Percentiles rank a stretch among this genome's conserved stretches.
phyloP scores from a whole-genome alignment of 2,329 filamentous ascomycete species.

The Pestalotiopsis sp. region DNA sequence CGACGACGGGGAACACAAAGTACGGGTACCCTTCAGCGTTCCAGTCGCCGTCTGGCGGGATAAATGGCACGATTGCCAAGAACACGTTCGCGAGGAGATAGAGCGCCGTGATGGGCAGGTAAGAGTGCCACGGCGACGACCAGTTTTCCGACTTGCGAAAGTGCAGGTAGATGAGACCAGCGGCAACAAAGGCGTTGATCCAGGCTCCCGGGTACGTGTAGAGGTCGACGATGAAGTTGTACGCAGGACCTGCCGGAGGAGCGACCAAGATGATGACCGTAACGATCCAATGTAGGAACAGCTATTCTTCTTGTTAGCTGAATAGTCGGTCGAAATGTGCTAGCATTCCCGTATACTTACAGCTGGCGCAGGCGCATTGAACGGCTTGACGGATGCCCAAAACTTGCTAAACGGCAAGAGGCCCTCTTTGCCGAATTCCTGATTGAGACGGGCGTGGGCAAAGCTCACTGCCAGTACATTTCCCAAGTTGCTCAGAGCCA shows the following conservation, averaged over 20 bases:
- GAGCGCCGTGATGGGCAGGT: slow-evolving; percentile 47
- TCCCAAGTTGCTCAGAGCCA: slow-evolving; percentile 63
- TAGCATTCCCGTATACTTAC: slow-evolving; percentile 30
- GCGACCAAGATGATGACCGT: slow-evolving; percentile 67
- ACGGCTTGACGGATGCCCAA: slow-evolving; percentile 71
- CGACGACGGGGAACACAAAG: slow-evolving; percentile 59
- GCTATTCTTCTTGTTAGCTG: slow-evolving; percentile 26
- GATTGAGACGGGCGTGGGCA: slow-evolving; percentile 59
- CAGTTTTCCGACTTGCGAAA: slow-evolving; percentile 52
- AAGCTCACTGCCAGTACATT: slow-evolving; percentile 66
- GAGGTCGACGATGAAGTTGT: slow-evolving; percentile 67
- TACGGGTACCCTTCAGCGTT: slow-evolving; percentile 55
- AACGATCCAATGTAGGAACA: slow-evolving; percentile 68
- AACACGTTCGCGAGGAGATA: slow-evolving; percentile 56
- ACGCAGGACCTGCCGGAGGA: slow-evolving; percentile 68
- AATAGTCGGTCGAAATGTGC: neutral
- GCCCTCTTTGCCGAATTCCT: slow-evolving; percentile 72
- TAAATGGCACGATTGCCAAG: slow-evolving; percentile 55
- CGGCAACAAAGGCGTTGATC: slow-evolving; percentile 55
- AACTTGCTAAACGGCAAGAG: slow-evolving; percentile 67
- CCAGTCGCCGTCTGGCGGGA: slow-evolving; percentile 52
- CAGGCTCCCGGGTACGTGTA: slow-evolving; percentile 56
- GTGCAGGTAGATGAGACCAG: slow-evolving; percentile 54
- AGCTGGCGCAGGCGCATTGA: slow-evolving; percentile 63
- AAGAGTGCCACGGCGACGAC: slow-evolving; percentile 55